Evolutionary conservation across 2,329 filamentous ascomycete species (phyloP).

Genomic region (Apiospora hydei): DNA sequence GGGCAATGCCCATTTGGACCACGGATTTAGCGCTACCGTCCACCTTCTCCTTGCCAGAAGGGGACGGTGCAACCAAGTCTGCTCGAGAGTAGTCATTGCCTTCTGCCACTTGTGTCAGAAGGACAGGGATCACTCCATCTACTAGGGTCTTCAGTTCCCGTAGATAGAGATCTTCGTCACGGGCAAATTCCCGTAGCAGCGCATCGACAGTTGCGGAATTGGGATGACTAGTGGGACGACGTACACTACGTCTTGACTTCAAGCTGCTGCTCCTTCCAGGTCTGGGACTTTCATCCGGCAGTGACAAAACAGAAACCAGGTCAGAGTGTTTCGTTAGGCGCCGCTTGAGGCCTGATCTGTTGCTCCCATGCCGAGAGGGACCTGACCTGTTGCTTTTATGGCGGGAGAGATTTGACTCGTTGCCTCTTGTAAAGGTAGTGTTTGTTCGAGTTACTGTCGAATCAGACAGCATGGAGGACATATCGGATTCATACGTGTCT

Average conservation of each 20-base stretch:
- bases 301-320: slow-evolving; percentile 88
- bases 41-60: slow-evolving; percentile 57
- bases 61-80: slow-evolving; percentile 69
- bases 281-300: slow-evolving; percentile 64
- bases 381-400: slow-evolving; percentile 52
- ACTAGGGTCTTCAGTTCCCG: slow-evolving; percentile 92
- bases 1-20: slow-evolving; percentile 88
- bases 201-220: slow-evolving; percentile 75
- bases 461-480: slow-evolving; percentile 57
- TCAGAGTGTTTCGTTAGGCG: slow-evolving; percentile 91
- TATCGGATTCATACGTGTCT: slow-evolving; percentile 55
- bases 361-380: slow-evolving; percentile 54
- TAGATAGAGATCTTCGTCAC: slow-evolving; percentile 88
- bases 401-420: slow-evolving; percentile 51
- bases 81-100: slow-evolving; percentile 69
- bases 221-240: slow-evolving; percentile 72
- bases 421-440: slow-evolving; percentile 56
- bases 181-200: slow-evolving; percentile 78
- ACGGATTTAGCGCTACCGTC: slow-evolving; percentile 82
- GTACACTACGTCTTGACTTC: slow-evolving; percentile 79
- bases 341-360: slow-evolving; percentile 68
- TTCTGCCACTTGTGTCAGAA: slow-evolving; percentile 84
- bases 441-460: slow-evolving; percentile 60
- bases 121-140: slow-evolving; percentile 91
- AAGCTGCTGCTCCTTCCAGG: slow-evolving; percentile 72